Base-by-base conservation (phyloP, 2,329 filamentous ascomycete species). In the Aurifilum marmelostoma region DNA sequence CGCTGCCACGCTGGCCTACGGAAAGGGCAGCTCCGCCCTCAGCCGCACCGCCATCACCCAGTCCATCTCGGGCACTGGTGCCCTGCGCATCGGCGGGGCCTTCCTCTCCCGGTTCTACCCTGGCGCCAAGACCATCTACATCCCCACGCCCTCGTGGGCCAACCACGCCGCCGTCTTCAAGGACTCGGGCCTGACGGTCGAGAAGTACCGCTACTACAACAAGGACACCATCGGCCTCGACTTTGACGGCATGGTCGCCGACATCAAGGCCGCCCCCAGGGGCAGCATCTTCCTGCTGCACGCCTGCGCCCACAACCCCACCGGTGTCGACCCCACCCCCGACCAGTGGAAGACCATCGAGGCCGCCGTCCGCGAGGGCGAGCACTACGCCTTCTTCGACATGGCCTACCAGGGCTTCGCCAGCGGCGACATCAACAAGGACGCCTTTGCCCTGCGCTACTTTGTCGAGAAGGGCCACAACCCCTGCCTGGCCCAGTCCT, bases 401-500 rank as follows among this genome's bases (percentile, higher is more conserved):
- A 97, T 97, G 94, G 95, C 95, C 73, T 99, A 99, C 87, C 95
- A 99, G 84, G 95, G 95, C 76, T 98, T 99, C 78, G 95, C 95
- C 75, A 96, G 91, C 73, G 95, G 95, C 75, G 89, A 97, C 83
- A 96, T 92, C 73, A 89, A 97, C 85, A 90, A 90, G 82, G 95
- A 99, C 80, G 96, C 96, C 73, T 98, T 95, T 79, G 93, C 96
- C 71, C 88, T 98, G 74, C 90, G 96, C 75, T 87, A 97, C 87
- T 99, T 99, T 80, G 89, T 97, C 80, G 88, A 93, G 83, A 85
- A 97, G 84, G 95, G 95, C 76, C 94, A 97, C 85, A 89, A 93
- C 79, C 89, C 96, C 79, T 90, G 89, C 78, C 89, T 98, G 72
- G 91, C 92, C 77, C 95, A 98, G 85, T 96, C 92, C 66, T 98